Evolutionary conservation across 345 rosid genomes (phyloP), one percentile per base, ranked within the genome.

Genomic region (Conringia planisiliqua): DNA sequence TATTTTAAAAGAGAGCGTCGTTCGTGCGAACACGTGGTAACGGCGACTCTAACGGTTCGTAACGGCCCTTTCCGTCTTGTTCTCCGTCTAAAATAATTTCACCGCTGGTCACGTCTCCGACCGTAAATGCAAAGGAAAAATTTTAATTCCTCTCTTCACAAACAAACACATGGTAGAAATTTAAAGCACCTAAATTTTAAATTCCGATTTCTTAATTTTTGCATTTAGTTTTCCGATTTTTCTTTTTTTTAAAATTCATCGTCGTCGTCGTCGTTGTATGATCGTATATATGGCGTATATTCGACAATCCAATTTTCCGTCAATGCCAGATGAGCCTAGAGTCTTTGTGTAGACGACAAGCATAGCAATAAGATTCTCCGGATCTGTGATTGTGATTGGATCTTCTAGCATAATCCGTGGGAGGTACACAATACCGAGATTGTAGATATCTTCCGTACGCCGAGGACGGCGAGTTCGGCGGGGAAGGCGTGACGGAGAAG

Each of bases 381-480:
- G 46, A 54, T 55, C 74, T 68, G 66, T 73, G 62, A 48, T 27
- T 68, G 66, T 73, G 62, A 48, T 27, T 59, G 20, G 47, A 46
- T 54, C 77, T 63, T 36, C 75, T 68, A 5, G 75, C 71, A 30
- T 32, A 68, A 11, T 84, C 82, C 68, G 51, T 10, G 47, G 80
- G 69, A 68, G 75, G 84, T 38, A 67, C 14, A 48, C 69, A 66
- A 64, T 39, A 59, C 72, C 59, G 59, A n/a, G 66, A 35, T 22
- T 56, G 54, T 7, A 48, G 6, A 48, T 58, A 58, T 13, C 65
- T 32, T 38, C 39, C 70, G 11, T 44, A 65, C 66, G 66, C 48
- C 67, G 83, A 74, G 3, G 86, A 77, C 18, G 58, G 55, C 4
- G 73, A 56, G 16, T 76, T 70, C 4, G 80, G 80, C 39, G 86